Percentiles rank a stretch among this genome's conserved stretches.
phyloP scores from a whole-genome alignment of 495 filamentous ascomycete species.

The Pseudomonodictys pantanalensis region DNA sequence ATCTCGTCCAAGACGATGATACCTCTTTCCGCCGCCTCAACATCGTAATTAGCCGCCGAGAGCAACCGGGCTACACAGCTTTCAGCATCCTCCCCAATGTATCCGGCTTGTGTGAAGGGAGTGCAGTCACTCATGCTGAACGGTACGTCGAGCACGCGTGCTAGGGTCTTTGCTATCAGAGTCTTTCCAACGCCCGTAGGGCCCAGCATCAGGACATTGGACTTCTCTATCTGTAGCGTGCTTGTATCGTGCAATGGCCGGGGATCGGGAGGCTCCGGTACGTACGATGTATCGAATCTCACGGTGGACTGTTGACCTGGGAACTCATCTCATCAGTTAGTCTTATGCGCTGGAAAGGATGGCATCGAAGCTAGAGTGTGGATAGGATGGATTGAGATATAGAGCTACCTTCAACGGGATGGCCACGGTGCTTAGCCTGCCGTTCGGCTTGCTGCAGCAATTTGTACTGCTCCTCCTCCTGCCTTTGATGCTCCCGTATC shows the following conservation, averaged over 20 bases:
- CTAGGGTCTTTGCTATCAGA: constrained; percentile 83
- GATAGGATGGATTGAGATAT: constrained; percentile 8
- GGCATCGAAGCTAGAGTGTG: not conserved
- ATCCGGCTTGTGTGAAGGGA: constrained; percentile 93
- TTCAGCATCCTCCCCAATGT: constrained; percentile 95
- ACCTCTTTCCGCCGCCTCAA: constrained; percentile 79
- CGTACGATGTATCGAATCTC: constrained; percentile 18
- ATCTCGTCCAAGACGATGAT: constrained; percentile 96
- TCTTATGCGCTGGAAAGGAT: not conserved
- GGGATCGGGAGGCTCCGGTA: constrained; percentile 36
- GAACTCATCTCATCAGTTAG: constrained; percentile 65
- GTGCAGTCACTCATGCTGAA: constrained; percentile 98
- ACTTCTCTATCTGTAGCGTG: constrained; percentile 85
- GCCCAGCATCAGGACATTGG: constrained; percentile 88
- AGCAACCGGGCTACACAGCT: constrained; percentile 86
- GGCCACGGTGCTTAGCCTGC: constrained; percentile 45
- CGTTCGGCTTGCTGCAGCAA: constrained; percentile 51
- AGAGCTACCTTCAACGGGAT: constrained; percentile 54
- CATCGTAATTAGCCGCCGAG: constrained; percentile 85
- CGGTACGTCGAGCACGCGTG: constrained; percentile 79
- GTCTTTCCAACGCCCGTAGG: constrained; percentile 97
- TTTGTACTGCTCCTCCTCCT: constrained; percentile 75
- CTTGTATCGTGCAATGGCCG: constrained; percentile 49
- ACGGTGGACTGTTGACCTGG: constrained; percentile 67
- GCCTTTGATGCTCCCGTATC: constrained; percentile 69